Conservation (phyloP, 139 green algal genomes). For the Coccomyxa sp. region DNA sequence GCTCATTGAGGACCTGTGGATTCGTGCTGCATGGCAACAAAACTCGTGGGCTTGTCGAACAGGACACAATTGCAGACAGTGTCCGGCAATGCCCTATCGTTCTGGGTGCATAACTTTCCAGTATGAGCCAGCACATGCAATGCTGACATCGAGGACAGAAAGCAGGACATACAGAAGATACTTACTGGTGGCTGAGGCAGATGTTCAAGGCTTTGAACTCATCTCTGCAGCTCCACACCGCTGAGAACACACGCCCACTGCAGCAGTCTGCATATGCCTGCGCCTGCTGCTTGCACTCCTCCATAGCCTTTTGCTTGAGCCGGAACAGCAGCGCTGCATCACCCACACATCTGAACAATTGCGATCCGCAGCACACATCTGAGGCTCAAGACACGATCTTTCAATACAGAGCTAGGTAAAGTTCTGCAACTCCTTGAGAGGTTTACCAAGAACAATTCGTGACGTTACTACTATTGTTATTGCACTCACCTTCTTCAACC, state of each 20-base stretch:
- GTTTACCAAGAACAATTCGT: neutral
- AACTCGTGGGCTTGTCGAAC: neutral
- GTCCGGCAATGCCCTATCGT: neutral
- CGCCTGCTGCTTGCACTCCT: conserved; percentile 5
- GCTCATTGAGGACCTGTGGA: conserved; percentile 17
- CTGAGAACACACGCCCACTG: conserved; percentile 27
- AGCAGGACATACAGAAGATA: neutral
- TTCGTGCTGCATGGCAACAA: conserved; percentile 29
- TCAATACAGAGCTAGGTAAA: neutral
- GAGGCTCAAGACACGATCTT: neutral
- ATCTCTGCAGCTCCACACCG: conserved; percentile 39
- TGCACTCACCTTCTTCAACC: conserved; percentile 18
- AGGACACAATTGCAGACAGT: neutral
- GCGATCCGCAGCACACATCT: neutral
- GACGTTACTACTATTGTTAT: neutral
- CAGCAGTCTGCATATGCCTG: conserved; percentile 43
- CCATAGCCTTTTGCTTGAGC: conserved; percentile 27
- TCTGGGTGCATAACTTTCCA: too few species aligned
- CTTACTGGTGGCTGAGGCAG: conserved; percentile 39
- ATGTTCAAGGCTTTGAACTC: conserved; percentile 25
- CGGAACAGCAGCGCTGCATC: conserved; percentile 40
- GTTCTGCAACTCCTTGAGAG: neutral
- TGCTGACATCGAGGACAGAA: neutral
- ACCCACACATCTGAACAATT: neutral
- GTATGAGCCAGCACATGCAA: neutral